These are phyloP conservation scores for Salix viminalis DNA, from an alignment of 345 rosid species.

Conservation along the genomic window DNA sequence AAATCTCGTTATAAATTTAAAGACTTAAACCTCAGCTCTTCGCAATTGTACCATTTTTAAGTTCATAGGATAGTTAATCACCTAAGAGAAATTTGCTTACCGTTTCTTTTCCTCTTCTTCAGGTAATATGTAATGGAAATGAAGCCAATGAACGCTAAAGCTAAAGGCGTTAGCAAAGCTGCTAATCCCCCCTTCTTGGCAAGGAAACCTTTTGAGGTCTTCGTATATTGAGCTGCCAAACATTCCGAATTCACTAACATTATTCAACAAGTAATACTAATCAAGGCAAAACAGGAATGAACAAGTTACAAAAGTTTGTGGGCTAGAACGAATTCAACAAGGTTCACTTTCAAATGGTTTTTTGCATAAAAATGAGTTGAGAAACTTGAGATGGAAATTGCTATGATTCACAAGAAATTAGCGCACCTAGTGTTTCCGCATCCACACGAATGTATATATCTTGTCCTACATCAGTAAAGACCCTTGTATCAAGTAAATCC, in stretches of 20 bases:
- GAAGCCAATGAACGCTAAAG: not conserved
- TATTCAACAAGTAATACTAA: too few relatives aligned
- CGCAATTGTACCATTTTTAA: too few relatives aligned
- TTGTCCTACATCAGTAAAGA: not conserved
- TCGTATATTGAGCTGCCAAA: not conserved
- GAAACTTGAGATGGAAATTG: not conserved
- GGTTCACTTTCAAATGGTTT: too few relatives aligned
- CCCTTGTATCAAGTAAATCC: conserved; percentile 3
- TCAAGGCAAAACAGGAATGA: not conserved
- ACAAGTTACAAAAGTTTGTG: not conserved
- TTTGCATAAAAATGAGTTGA: not conserved
- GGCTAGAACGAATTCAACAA: not conserved
- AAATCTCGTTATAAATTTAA: too few relatives aligned
- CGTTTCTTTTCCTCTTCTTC: not conserved
- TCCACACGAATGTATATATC: conserved; percentile 8
- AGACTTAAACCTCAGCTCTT: too few relatives aligned
- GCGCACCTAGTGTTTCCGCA: not conserved
- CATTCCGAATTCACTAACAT: too few relatives aligned
- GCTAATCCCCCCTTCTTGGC: not conserved
- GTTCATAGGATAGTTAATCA: too few relatives aligned
- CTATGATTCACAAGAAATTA: not conserved
- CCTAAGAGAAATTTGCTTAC: not conserved
- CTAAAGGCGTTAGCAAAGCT: not conserved
- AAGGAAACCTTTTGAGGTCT: not conserved
- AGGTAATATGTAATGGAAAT: not conserved